These are phyloP conservation scores for Xylaria sp. DNA, from an alignment of 2,329 filamentous ascomycete genomes.

Conservation along the genomic window DNA sequence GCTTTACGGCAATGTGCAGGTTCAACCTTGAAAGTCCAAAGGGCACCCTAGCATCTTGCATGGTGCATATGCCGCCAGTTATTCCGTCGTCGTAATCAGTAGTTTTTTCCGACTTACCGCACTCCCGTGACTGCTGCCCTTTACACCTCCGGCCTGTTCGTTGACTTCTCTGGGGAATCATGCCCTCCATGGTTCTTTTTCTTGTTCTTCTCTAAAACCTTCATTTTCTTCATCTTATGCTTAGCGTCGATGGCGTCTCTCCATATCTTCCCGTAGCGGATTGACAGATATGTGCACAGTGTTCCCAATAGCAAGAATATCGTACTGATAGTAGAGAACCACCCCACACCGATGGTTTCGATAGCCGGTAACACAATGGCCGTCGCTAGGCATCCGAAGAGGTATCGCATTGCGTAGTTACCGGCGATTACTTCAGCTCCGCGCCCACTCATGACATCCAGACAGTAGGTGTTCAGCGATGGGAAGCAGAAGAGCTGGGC, in stretches of 20 bases:
- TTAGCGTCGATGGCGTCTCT: slow-evolving; percentile 50
- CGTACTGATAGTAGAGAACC: slow-evolving; percentile 73
- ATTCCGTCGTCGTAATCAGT: slow-evolving; percentile 29
- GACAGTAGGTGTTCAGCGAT: slow-evolving; percentile 80
- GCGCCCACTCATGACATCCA: slow-evolving; percentile 80
- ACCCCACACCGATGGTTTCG: slow-evolving; percentile 79
- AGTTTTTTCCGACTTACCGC: background rate
- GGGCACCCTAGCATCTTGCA: slow-evolving; percentile 22
- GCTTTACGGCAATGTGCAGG: slow-evolving; percentile 27
- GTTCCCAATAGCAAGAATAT: slow-evolving; percentile 53
- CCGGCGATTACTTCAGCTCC: slow-evolving; percentile 80
- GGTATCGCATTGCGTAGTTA: slow-evolving; percentile 81
- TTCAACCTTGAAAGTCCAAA: slow-evolving; percentile 17
- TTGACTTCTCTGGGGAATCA: slow-evolving; percentile 13
- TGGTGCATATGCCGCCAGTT: slow-evolving; percentile 14
- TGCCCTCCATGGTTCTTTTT: slow-evolving; percentile 29
- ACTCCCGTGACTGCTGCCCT: slow-evolving; percentile 2
- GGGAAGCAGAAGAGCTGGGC: slow-evolving; percentile 81
- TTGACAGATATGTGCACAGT: slow-evolving; percentile 51
- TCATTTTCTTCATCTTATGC: slow-evolving; percentile 38
- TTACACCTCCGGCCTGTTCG: slow-evolving; percentile 4
- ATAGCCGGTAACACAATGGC: slow-evolving; percentile 79
- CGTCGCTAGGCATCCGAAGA: slow-evolving; percentile 76
- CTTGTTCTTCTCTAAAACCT: slow-evolving; percentile 33
- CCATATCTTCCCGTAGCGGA: slow-evolving; percentile 56